These are phyloP conservation scores for Blastobotrys robertii DNA, from an alignment of 805 yeast genomes.

Conservation along the genomic window DNA sequence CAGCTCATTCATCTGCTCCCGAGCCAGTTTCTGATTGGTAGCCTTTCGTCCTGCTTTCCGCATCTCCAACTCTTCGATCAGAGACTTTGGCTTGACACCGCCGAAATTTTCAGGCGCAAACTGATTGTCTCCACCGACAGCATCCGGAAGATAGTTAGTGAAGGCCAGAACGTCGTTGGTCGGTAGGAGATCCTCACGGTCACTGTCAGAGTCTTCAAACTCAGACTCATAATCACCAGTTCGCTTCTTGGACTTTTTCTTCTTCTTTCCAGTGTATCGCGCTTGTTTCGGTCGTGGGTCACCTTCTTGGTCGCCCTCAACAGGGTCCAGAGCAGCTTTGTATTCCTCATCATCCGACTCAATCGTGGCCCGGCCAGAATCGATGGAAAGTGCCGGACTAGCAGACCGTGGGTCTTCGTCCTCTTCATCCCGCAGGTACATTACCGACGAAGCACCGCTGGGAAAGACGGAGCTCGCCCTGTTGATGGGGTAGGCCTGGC, in stretches of 20 bases:
- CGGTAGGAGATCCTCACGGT: conserved; percentile 6
- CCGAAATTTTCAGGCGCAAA: not conserved
- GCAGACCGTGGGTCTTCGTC: conserved; percentile 5
- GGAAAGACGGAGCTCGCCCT: not conserved
- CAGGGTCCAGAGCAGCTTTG: conserved; percentile 7
- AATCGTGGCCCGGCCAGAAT: conserved; percentile 25
- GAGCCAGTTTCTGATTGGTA: conserved; percentile 7
- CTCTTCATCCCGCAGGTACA: not conserved
- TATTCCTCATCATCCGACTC: conserved; percentile 22
- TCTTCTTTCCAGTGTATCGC: not conserved
- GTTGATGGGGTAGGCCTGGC: not conserved
- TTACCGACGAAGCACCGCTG: not conserved
- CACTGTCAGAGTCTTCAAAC: conserved; percentile 3
- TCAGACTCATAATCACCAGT: conserved; percentile 2
- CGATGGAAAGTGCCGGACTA: conserved; percentile 17
- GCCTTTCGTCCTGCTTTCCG: conserved; percentile 25
- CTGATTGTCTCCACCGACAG: not conserved
- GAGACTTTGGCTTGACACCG: conserved; percentile 21
- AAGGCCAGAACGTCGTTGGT: conserved; percentile 20
- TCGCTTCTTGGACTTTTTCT: not conserved
- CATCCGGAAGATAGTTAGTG: conserved; percentile 21
- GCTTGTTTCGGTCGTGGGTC: not conserved
- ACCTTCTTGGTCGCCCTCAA: conserved; percentile 5
- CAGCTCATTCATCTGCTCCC: not conserved
- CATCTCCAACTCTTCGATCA: conserved; percentile 30